phyloP scores from a whole-genome alignment of 164 flowering plant genomes.

The Vitis rupestris region DNA sequence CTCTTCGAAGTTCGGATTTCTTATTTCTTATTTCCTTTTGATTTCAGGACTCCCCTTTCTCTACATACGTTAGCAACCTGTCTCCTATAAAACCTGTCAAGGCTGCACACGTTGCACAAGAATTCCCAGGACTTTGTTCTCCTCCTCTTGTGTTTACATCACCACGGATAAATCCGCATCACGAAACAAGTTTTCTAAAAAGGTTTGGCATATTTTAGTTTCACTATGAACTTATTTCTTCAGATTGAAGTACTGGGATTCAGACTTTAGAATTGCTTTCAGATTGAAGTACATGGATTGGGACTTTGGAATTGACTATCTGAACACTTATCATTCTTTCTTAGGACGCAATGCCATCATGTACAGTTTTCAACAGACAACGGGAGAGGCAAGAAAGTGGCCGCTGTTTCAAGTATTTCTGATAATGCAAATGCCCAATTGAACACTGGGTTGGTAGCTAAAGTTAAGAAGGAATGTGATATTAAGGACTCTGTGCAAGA shows the following conservation, averaged over 20 bases:
- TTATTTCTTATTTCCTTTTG: neutral
- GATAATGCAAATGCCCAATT: constrained; percentile 7
- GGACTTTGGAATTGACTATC: neutral
- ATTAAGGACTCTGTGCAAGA: constrained; percentile 11
- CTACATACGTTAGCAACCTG: constrained; percentile 36
- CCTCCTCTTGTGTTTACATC: constrained; percentile 56
- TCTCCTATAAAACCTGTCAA: constrained; percentile 48
- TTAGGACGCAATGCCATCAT: constrained; percentile 25
- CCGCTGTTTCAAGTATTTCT: neutral
- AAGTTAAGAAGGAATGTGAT: constrained; percentile 16
- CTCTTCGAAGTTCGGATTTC: neutral
- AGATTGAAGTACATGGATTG: neutral
- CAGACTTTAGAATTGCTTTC: neutral
- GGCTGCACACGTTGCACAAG: constrained; percentile 28
- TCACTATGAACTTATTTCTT: neutral
- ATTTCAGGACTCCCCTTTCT: constrained; percentile 57
- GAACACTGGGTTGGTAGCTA: constrained; percentile 5
- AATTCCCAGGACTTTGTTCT: constrained; percentile 38
- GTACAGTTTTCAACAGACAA: constrained; percentile 15
- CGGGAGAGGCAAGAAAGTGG: constrained; percentile 8
- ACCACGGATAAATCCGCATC: constrained; percentile 32
- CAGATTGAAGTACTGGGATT: no score
- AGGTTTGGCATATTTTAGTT: constrained; percentile 24
- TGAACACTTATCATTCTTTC: constrained; percentile 1
- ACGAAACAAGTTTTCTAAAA: constrained; percentile 25